These are phyloP conservation scores for Perilla frutescens DNA, from an alignment of 257 asterid genomes.

Conservation along the genomic window DNA sequence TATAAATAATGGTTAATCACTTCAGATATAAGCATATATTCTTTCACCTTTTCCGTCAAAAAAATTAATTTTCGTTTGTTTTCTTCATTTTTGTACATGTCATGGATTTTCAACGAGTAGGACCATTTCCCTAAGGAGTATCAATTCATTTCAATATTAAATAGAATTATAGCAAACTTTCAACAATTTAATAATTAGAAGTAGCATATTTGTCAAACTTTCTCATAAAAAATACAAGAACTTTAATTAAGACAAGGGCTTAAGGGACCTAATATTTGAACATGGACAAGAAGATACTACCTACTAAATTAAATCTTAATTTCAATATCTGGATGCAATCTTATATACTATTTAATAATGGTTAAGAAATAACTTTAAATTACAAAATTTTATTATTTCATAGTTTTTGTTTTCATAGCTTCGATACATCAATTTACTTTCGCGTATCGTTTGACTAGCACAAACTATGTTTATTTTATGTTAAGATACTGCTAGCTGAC, in stretches of 20 bases:
- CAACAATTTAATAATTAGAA: neutral
- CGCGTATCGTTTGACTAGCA: too few relatives aligned
- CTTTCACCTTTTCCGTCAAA: neutral
- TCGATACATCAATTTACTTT: too few relatives aligned
- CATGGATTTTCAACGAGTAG: constrained; percentile 12
- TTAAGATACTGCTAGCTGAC: too few relatives aligned
- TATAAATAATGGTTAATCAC: too few relatives aligned
- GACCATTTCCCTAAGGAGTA: constrained; percentile 13
- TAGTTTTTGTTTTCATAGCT: too few relatives aligned
- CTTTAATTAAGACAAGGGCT: neutral
- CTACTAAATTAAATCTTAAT: neutral
- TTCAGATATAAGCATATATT: neutral
- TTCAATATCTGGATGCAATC: too few relatives aligned
- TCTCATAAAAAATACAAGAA: neutral
- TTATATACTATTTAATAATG: too few relatives aligned
- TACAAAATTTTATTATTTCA: too few relatives aligned
- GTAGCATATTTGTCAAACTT: constrained; percentile 3
- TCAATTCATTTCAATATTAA: neutral
- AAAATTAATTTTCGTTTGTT: neutral
- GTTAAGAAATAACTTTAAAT: too few relatives aligned
- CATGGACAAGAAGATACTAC: constrained; percentile 1
- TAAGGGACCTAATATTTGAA: neutral
- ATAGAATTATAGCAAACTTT: neutral
- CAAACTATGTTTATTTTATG: too few relatives aligned
- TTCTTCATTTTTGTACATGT: neutral